Evolutionary conservation across 148 eudicot species (phyloP).

Genomic region (Cornus kousa): DNA sequence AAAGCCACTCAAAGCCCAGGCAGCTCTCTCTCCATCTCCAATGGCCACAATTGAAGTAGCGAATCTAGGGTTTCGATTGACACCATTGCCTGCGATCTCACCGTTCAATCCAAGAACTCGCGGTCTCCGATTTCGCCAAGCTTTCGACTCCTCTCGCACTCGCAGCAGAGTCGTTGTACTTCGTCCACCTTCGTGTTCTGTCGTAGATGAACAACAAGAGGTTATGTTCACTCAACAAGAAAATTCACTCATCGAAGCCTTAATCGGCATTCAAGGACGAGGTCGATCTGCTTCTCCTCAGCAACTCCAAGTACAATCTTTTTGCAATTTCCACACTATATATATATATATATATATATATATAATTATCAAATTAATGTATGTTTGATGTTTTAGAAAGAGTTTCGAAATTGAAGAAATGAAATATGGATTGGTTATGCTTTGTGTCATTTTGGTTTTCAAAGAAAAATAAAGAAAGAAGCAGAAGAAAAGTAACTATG

Average conservation of each 20-base stretch:
- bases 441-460: too few species aligned
- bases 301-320: conserved; percentile 53
- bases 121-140: background rate
- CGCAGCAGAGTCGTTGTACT: background rate
- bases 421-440: background rate
- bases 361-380: background rate
- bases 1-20: background rate
- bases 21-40: background rate
- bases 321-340: background rate
- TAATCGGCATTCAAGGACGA: conserved; percentile 90
- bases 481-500: too few species aligned
- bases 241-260: conserved; percentile 58
- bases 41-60: conserved; percentile 13
- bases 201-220: conserved; percentile 23
- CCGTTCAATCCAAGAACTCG: background rate
- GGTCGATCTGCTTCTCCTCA: conserved; percentile 77
- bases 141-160: background rate
- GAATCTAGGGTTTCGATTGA: conserved; percentile 8
- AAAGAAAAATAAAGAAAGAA: too few species aligned
- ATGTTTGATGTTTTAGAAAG: too few species aligned
- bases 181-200: conserved; percentile 19
- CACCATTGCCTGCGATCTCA: conserved; percentile 7
- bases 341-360: background rate
- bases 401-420: background rate
- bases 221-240: conserved; percentile 54